Evolutionary conservation across 257 asterid genomes (phyloP), one percentile per base, ranked within the genome.

Genomic region (Solanum rostratum): DNA sequence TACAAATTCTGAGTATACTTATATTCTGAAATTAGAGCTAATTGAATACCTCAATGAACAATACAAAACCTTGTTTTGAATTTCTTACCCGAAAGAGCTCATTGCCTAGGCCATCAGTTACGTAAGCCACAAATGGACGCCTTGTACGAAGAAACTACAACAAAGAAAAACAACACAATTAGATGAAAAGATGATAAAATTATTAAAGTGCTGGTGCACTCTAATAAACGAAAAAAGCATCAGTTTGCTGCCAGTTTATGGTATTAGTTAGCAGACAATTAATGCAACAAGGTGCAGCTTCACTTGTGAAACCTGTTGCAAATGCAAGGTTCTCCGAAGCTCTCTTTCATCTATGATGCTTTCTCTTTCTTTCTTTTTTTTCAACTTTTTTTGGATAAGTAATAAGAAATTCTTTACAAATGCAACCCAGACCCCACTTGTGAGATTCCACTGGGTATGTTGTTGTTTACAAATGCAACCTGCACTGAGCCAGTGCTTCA

Each of bases 71-170:
- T 50, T 63, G 18, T 15, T 11, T 30, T 43, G 78, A 85, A 84
- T 62, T 86, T 70, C 93, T 85, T 88, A 96, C 98, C 94, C 90
- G 89, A 78, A 95, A 95, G 86, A 96, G 95, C 86, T 96, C 98
- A 70, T 90, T 92, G 45, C 98, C 98, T 83, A 88, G 84, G 84
- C 92, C 98, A 78, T 95, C 98, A 84, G 97, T 92, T 87, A 95
- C 90, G 53, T 29, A 62, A 73, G 99, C 98, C 86, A 95, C 84
- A 90, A 96, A 94, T 79, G 98, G 98, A 84, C 98, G 98, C 84
- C 99, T 89, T 68, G 90, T 84, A 24, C 97, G 97, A 88, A 96
- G 93, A 86, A 93, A 87, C 99, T 96, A 94, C 88, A 88, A 54
- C 54, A 90, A 87, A 85, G 86, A 55, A 84, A 68, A 76, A 80